These are phyloP conservation scores for Proliferodiscus dingleyae DNA, from an alignment of 2,329 filamentous ascomycete species.

Conservation along the genomic window DNA sequence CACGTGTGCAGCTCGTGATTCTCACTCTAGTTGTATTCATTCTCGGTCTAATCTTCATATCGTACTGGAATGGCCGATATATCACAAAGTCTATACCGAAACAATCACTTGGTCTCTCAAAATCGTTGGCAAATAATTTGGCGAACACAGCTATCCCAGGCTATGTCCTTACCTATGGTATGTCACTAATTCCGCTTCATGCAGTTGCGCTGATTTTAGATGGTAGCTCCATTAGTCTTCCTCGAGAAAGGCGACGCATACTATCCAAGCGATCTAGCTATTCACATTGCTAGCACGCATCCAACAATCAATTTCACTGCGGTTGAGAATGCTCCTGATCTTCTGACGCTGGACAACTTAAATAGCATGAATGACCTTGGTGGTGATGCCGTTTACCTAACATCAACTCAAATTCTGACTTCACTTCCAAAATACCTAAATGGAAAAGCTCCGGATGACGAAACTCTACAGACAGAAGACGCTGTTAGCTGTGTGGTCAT, in stretches of 20 bases:
- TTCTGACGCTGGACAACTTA: slow-evolving; percentile 41
- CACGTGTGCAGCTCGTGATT: slow-evolving; percentile 18
- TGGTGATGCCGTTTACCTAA: slow-evolving; percentile 39
- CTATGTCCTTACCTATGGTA: slow-evolving; percentile 40
- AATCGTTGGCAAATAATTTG: slow-evolving; percentile 11
- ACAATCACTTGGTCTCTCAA: slow-evolving; percentile 9
- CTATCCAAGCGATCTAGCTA: slow-evolving; percentile 41
- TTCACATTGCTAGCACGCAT: slow-evolving; percentile 39
- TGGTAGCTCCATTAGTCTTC: slow-evolving; percentile 43
- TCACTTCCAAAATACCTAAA: slow-evolving; percentile 38
- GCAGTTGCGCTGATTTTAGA: background rate
- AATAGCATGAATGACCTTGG: slow-evolving; percentile 38
- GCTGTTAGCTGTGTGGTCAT: slow-evolving; percentile 60
- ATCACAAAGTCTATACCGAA: slow-evolving; percentile 7
- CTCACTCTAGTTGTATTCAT: slow-evolving; percentile 8
- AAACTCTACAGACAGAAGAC: slow-evolving; percentile 39
- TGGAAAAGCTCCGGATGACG: slow-evolving; percentile 44
- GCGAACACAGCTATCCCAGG: slow-evolving; percentile 31
- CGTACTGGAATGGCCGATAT: slow-evolving; percentile 8
- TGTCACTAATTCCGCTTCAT: background rate
- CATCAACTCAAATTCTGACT: slow-evolving; percentile 39
- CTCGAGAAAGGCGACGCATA: slow-evolving; percentile 42
- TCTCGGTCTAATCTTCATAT: slow-evolving; percentile 7
- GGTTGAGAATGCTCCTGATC: slow-evolving; percentile 30
- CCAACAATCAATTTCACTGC: slow-evolving; percentile 38